Conservation (phyloP, 352 stramenopile genomes). For the Blastocystis sp. region DNA sequence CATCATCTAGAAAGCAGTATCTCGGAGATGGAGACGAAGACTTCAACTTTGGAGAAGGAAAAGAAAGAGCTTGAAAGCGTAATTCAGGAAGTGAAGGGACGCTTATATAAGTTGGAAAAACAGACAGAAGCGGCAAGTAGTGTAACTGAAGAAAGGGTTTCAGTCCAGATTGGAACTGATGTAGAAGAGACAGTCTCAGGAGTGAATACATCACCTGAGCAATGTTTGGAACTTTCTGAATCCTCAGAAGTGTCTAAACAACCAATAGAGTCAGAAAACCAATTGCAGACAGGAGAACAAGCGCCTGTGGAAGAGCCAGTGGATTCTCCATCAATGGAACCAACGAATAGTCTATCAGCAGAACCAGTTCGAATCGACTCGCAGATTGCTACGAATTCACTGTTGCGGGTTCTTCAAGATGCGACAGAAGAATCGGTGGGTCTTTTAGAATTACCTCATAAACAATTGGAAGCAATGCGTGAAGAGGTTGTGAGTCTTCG, state of each 20-base stretch:
- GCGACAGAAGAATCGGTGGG: neutral
- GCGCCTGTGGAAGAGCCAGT: neutral
- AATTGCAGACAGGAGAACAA: too few species aligned
- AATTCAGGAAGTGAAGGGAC: neutral
- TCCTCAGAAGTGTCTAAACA: too few species aligned
- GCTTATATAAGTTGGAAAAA: neutral
- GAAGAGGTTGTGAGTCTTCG: constrained; percentile 25
- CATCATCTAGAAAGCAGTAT: too few species aligned
- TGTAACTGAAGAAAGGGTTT: too few species aligned
- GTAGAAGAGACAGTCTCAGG: too few species aligned
- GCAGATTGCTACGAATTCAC: neutral
- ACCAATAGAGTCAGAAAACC: too few species aligned
- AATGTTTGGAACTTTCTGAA: too few species aligned
- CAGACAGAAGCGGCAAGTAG: too few species aligned
- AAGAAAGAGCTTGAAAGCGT: neutral
- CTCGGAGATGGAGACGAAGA: neutral
- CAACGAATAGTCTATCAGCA: neutral
- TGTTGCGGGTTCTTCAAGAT: constrained; percentile 1
- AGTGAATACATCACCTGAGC: too few species aligned
- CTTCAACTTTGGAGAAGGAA: neutral
- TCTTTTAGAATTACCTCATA: neutral
- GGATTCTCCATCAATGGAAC: neutral
- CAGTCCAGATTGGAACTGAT: too few species aligned
- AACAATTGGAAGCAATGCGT: neutral
- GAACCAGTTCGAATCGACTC: neutral